Evolutionary conservation across 192 early-diverging fungal genomes (phyloP).

Genomic region (Coemansia sp.): DNA sequence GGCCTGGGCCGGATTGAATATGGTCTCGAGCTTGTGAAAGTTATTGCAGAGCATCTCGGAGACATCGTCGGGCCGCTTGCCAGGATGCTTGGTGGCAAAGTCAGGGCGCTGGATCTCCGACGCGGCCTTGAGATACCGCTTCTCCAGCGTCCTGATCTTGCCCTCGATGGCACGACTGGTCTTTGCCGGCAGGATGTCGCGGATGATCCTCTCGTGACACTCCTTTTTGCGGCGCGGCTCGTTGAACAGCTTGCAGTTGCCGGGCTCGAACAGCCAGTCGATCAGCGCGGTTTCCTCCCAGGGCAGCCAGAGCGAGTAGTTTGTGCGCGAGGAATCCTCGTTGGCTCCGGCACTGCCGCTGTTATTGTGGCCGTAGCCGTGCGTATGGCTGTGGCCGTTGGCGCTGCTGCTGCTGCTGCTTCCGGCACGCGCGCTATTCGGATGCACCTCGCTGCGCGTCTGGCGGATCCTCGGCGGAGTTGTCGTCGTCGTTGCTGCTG

Average conservation of each 20-base stretch:
- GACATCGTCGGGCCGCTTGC: constrained; percentile 40
- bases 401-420: constrained; percentile 13
- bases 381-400: constrained; percentile 5
- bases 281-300: constrained; percentile 47
- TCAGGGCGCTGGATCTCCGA: constrained; percentile 28
- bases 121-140: constrained; percentile 37
- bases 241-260: constrained; percentile 48
- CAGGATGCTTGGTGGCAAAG: constrained; percentile 31
- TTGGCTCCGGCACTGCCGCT: not conserved
- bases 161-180: constrained; percentile 52
- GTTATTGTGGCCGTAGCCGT: not conserved
- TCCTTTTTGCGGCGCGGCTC: constrained; percentile 51
- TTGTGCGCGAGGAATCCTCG: constrained; percentile 20
- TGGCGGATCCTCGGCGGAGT: constrained; percentile 37
- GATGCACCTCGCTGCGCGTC: constrained; percentile 30
- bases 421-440: constrained; percentile 4
- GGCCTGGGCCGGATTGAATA: constrained; percentile 31
- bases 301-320: constrained; percentile 45
- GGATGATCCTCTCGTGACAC: constrained; percentile 50
- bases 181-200: constrained; percentile 42
- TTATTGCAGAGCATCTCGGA: constrained; percentile 37
- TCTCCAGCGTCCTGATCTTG: constrained; percentile 51
- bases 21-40: constrained; percentile 41
- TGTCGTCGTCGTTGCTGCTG: no score
- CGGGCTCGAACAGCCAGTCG: constrained; percentile 49